Evolutionary conservation across 2,329 filamentous ascomycete species (phyloP).

Genomic region (Pseudofabraea citricarpa): DNA sequence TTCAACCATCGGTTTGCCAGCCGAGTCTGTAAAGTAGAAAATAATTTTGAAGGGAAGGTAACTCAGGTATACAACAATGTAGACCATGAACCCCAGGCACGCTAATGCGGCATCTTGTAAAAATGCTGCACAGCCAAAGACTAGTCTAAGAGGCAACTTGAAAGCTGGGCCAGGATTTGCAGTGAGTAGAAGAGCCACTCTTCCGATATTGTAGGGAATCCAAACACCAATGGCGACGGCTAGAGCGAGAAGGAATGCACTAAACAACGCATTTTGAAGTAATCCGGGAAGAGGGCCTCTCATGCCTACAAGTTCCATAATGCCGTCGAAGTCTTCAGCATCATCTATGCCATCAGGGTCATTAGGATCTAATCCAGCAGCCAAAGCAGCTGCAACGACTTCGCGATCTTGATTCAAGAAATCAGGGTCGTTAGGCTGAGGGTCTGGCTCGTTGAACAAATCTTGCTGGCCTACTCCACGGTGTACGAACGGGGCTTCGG

Average conservation of each 20-base stretch:
- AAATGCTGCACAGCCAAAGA: slow-evolving; percentile 72
- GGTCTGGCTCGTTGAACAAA: slow-evolving; percentile 7
- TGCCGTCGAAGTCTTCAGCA: slow-evolving; percentile 90
- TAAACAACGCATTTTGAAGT: slow-evolving; percentile 93
- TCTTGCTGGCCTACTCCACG: slow-evolving; percentile 21
- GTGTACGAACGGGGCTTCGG: slow-evolving; percentile 57
- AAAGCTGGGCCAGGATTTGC: slow-evolving; percentile 70
- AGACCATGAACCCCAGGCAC: slow-evolving; percentile 50
- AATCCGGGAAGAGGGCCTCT: slow-evolving; percentile 85
- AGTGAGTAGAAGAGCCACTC: slow-evolving; percentile 72
- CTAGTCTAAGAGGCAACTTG: slow-evolving; percentile 65
- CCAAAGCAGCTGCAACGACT: slow-evolving; percentile 58
- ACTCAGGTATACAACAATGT: slow-evolving; percentile 16
- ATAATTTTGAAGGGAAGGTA: slow-evolving; percentile 12
- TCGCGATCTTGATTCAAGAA: slow-evolving; percentile 46
- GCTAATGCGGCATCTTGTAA: slow-evolving; percentile 72
- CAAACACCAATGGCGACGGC: slow-evolving; percentile 85
- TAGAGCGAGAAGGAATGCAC: slow-evolving; percentile 80
- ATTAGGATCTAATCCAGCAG: slow-evolving; percentile 67
- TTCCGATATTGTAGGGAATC: slow-evolving; percentile 87
- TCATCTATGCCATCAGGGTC: slow-evolving; percentile 77
- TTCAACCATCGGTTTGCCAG: slow-evolving; percentile 3
- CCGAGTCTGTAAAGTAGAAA: slow-evolving; percentile 4
- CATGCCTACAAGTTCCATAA: slow-evolving; percentile 95
- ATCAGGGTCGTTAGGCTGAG: slow-evolving; percentile 18